Conservation (phyloP, 768 basidiomycete species). For the Suillus hirtellus region DNA sequence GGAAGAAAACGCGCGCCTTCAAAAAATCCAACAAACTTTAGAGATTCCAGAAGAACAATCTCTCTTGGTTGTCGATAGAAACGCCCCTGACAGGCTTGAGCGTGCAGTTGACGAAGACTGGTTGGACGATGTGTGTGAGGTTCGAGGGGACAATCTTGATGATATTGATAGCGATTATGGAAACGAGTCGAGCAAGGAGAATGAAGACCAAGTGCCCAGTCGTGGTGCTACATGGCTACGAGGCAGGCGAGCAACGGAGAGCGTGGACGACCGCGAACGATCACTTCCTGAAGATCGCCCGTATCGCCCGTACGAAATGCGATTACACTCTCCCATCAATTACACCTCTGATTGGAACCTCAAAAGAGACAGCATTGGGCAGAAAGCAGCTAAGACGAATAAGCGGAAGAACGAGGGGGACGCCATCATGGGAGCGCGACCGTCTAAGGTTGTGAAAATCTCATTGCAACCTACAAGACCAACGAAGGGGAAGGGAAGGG, state of each 20-base stretch:
- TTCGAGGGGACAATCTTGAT: constrained; percentile 27
- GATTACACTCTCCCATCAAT: not conserved
- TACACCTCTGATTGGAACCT: constrained; percentile 6
- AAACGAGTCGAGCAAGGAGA: constrained; percentile 17
- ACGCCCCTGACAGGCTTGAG: constrained; percentile 25
- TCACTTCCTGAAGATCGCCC: constrained; percentile 11
- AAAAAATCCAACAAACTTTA: not conserved
- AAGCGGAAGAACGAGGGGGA: constrained; percentile 13
- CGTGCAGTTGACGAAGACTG: constrained; percentile 21
- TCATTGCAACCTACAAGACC: constrained; percentile 15
- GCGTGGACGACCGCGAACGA: constrained; percentile 4
- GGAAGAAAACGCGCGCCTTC: constrained; percentile 15
- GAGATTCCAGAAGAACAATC: constrained; percentile 28
- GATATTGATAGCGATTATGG: constrained; percentile 17
- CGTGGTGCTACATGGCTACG: constrained; percentile 17
- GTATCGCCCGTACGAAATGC: not conserved
- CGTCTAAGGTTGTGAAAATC: constrained; percentile 16
- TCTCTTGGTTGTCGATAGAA: constrained; percentile 29
- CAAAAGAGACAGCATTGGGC: not conserved
- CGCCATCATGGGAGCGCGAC: constrained; percentile 12
- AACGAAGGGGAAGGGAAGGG: constrained; percentile 26
- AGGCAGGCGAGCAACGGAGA: not conserved
- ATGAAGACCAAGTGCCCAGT: constrained; percentile 22
- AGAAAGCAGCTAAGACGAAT: constrained; percentile 12
- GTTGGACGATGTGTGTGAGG: constrained; percentile 30